Percentiles rank a stretch among this genome's conserved stretches.
These are phyloP conservation scores for Penicillium hordei DNA, from an alignment of 2,329 filamentous ascomycete genomes.

Conservation along the genomic window DNA sequence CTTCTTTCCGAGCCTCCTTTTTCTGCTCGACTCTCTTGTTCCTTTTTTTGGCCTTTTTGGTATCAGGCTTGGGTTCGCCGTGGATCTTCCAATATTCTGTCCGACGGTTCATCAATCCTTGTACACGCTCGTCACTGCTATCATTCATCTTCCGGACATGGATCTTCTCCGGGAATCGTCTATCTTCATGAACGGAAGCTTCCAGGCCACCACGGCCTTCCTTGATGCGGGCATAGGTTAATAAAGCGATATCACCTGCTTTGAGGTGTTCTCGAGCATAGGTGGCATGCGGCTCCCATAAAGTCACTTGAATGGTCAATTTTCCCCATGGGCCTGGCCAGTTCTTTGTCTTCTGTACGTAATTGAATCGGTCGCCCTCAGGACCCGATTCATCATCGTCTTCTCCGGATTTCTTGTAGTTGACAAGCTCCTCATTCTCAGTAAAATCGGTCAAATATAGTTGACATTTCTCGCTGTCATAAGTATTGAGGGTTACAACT, in stretches of 20 bases:
- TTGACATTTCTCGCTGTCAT: conserved; percentile 50
- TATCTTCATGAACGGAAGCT: conserved; percentile 68
- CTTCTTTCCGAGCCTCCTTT: conserved; percentile 33
- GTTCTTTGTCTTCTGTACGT: conserved; percentile 43
- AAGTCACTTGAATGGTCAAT: conserved; percentile 67
- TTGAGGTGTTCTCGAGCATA: conserved; percentile 58
- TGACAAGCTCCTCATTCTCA: conserved; percentile 62
- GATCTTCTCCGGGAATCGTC: conserved; percentile 52
- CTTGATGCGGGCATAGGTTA: conserved; percentile 74
- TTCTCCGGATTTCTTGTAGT: conserved; percentile 45
- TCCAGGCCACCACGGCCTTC: conserved; percentile 63
- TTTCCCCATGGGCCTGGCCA: conserved; percentile 77
- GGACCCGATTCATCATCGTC: conserved; percentile 36
- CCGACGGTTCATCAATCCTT: conserved; percentile 63
- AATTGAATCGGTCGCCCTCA: conserved; percentile 59
- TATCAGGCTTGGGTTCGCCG: conserved; percentile 41
- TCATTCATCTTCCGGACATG: conserved; percentile 57
- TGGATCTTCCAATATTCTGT: conserved; percentile 60
- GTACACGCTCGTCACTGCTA: conserved; percentile 48
- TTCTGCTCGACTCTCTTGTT: conserved; percentile 33
- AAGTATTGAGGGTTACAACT: conserved; percentile 60
- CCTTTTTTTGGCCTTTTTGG: conserved; percentile 38
- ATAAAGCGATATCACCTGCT: conserved; percentile 60
- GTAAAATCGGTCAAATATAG: conserved; percentile 85
- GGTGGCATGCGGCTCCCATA: conserved; percentile 66